Evolutionary conservation across 1,284 basidiomycete genomes (phyloP), one percentile per base, ranked within the genome.

Genomic region (Schizopora paradoxa): DNA sequence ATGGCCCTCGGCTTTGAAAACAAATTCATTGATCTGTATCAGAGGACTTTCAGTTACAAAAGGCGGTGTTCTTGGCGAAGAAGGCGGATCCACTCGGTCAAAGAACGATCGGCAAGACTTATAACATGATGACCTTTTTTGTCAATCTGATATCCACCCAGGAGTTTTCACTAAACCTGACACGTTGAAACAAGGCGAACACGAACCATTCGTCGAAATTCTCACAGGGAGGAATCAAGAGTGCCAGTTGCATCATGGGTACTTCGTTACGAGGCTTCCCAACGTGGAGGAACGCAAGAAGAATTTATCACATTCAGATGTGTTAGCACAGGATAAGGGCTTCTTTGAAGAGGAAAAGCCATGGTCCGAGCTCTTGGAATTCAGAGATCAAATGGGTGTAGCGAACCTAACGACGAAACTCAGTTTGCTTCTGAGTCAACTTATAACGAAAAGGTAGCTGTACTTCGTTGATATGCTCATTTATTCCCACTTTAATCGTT

Each of bases 21-120:
- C 8, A 10, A 14, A 31, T 14, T 8, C 28, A 31, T 10, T 19
- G 6, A 39, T 16, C 5, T 42, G n/a, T n/a, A n/a, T 7, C 41
- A 68, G 67, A 66, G 37, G 67, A 69, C 37, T 64, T 68, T 22
- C 66, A 69, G 42, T 68, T 67, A 44, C 67, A 68, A 48, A 64
- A 62, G 29, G 67, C 67, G 1, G 52, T 66, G n/a, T 54, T 51
- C 2, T 56, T 69, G 6, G 66, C 66, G 1, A 54, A 54, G 2
- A 41, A 58, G 18, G 60, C 53, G 36, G 67, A 69, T 35, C 59
- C 65, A 0, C 43, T 51, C 0, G 67, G 67, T 2, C 29, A 38
- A 2, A 52, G 66, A 27, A 69, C 66, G 0, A 67, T 67, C 25
- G 66, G 66, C 60, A 51, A 6, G 49, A 31, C 8, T 10, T 25